Evolutionary conservation across 139 green algal species (phyloP).

Genomic region (Nannochloris sp.): DNA sequence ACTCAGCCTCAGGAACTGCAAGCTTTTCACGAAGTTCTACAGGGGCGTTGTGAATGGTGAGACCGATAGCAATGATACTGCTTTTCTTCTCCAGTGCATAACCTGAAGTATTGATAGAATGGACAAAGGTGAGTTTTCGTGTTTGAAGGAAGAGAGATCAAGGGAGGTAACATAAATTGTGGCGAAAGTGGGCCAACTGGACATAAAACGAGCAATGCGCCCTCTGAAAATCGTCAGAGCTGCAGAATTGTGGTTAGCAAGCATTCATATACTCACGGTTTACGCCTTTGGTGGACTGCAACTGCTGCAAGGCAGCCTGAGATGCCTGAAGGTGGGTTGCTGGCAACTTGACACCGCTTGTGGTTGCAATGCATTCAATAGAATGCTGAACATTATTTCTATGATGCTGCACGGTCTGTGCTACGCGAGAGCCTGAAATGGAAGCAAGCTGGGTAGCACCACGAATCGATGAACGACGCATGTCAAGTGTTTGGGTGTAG

Average conservation of each 20-base stretch:
- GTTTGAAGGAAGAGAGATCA: neutral
- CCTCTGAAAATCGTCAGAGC: too few relatives aligned
- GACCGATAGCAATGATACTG: conserved; percentile 91
- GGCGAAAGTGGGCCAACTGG: too few relatives aligned
- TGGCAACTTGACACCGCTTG: conserved; percentile 31
- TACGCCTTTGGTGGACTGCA: conserved; percentile 40
- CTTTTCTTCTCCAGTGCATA: conserved; percentile 85
- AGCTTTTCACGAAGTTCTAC: conserved; percentile 97
- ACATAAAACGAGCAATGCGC: too few relatives aligned
- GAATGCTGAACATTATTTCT: neutral
- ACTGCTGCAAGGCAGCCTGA: conserved; percentile 50
- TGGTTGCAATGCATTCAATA: neutral
- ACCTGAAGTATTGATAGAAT: conserved; percentile 48
- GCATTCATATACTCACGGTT: conserved; percentile 58
- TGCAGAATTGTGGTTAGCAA: too few relatives aligned
- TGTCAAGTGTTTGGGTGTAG: too few relatives aligned
- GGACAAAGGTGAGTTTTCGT: neutral
- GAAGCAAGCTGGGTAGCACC: neutral
- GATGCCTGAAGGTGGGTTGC: conserved; percentile 46
- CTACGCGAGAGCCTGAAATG: neutral
- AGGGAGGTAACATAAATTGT: neutral
- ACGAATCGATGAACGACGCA: too few relatives aligned
- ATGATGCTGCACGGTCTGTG: neutral
- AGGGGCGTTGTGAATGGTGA: conserved; percentile 92
- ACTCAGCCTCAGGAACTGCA: conserved; percentile 91